Conservation (phyloP, 441 rosid species). For the Breynia disticha region DNA sequence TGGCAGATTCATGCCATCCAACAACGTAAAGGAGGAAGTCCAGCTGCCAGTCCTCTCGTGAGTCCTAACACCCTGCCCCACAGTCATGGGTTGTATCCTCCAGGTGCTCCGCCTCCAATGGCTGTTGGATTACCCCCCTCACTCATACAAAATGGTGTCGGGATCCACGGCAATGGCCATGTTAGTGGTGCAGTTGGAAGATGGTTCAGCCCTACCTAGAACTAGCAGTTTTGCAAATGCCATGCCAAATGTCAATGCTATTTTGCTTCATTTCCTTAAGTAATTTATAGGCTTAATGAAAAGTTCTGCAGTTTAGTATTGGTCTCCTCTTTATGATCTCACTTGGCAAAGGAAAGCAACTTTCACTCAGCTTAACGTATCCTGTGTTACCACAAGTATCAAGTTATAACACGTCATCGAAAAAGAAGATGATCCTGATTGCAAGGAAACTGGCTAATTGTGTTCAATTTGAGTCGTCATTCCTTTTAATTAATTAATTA, state of each 20-base stretch:
- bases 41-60: slow-evolving; percentile 65
- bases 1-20: slow-evolving; percentile 77
- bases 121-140: slow-evolving; percentile 72
- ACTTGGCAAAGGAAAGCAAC: too few species aligned
- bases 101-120: slow-evolving; percentile 59
- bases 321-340: too few species aligned
- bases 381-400: too few species aligned
- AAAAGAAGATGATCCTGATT: too few species aligned
- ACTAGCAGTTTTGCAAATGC: slow-evolving; percentile 43
- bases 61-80: slow-evolving; percentile 47
- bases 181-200: slow-evolving; percentile 72
- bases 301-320: slow-evolving; percentile 15
- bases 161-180: slow-evolving; percentile 68
- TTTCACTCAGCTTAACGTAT: too few species aligned
- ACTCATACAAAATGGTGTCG: slow-evolving; percentile 62
- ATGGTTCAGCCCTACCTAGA: slow-evolving; percentile 74
- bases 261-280: slow-evolving; percentile 12
- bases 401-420: too few species aligned
- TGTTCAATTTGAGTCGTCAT: too few species aligned
- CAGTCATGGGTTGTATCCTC: slow-evolving; percentile 64
- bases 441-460: too few species aligned
- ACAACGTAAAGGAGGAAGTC: slow-evolving; percentile 68
- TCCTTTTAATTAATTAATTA: too few species aligned
- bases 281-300: slow-evolving; percentile 25
- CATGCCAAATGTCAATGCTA: slow-evolving; percentile 8